These are phyloP conservation scores for Ascomycota sp. DNA, from an alignment of 2,329 filamentous ascomycete genomes.

Conservation along the genomic window DNA sequence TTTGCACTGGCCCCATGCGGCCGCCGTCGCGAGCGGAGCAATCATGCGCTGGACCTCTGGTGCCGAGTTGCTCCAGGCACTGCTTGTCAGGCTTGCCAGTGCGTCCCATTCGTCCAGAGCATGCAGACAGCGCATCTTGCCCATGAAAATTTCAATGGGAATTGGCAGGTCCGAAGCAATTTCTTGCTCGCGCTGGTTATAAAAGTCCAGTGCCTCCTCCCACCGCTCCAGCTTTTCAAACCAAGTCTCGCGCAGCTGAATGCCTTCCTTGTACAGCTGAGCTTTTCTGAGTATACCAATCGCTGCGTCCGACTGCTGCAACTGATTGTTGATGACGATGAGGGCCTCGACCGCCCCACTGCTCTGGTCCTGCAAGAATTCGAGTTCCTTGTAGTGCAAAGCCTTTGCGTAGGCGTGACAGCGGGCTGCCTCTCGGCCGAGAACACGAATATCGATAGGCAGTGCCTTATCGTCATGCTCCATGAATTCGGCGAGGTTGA, in stretches of 20 bases:
- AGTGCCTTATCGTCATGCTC: constrained; percentile 97
- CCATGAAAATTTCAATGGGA: constrained; percentile 93
- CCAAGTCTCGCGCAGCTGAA: constrained; percentile 94
- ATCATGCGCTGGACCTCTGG: constrained; percentile 78
- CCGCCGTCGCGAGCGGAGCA: constrained; percentile 81
- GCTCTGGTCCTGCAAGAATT: constrained; percentile 95
- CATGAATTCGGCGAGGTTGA: constrained; percentile 98
- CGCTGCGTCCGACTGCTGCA: constrained; percentile 94
- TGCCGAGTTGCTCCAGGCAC: constrained; percentile 81
- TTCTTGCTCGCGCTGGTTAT: constrained; percentile 66
- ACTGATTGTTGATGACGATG: constrained; percentile 97
- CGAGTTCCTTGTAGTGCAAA: constrained; percentile 94
- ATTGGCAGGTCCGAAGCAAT: constrained; percentile 32
- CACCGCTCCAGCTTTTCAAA: constrained; percentile 96
- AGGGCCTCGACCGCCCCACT: constrained; percentile 87
- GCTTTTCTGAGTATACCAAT: constrained; percentile 95
- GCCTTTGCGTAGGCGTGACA: constrained; percentile 98
- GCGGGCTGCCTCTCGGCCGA: constrained; percentile 85
- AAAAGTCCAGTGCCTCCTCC: constrained; percentile 89
- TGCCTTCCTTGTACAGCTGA: constrained; percentile 79
- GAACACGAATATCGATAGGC: constrained; percentile 85
- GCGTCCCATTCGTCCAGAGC: constrained; percentile 95
- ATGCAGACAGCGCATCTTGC: constrained; percentile 96
- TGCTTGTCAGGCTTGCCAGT: constrained; percentile 69
- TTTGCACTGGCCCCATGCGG: constrained; percentile 88